Conservation (phyloP, 139 green algal genomes). For the Tetraselmis chui region DNA sequence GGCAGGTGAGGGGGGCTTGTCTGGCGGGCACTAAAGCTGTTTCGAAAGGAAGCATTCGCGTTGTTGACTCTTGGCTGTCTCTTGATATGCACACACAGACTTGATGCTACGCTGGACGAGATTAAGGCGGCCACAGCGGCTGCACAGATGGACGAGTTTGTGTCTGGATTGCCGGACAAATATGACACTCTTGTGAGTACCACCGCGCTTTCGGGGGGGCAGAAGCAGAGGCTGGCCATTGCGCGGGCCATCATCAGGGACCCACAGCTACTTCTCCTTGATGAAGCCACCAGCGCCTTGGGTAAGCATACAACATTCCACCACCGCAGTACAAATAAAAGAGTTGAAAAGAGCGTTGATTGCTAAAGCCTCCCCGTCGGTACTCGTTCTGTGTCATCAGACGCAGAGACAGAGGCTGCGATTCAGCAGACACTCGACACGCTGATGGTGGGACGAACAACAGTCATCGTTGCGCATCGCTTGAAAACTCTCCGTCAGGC, state of each 20-base stretch:
- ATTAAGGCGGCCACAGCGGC: conserved; percentile 32
- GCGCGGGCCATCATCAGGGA: conserved; percentile 74
- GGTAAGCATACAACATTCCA: too few species aligned
- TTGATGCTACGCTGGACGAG: conserved; percentile 12
- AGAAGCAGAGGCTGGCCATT: conserved; percentile 73
- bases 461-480: conserved; percentile 12
- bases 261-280: conserved; percentile 35
- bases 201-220: conserved; percentile 44
- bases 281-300: conserved; percentile 29
- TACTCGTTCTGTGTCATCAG: too few species aligned
- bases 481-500: conserved; percentile 6
- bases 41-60: too few species aligned
- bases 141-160: conserved; percentile 52
- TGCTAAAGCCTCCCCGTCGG: too few species aligned
- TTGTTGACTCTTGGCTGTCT: too few species aligned
- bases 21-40: too few species aligned
- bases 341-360: too few species aligned
- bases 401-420: not conserved
- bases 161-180: conserved; percentile 46
- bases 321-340: too few species aligned
- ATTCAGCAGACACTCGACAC: conserved; percentile 6
- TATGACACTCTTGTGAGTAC: conserved; percentile 41
- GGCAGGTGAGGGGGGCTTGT: not conserved
- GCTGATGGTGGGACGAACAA: conserved; percentile 6
- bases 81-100: too few species aligned